phyloP scores from a whole-genome alignment of 2,329 filamentous ascomycete species.

The Calonectria fujianensis region DNA sequence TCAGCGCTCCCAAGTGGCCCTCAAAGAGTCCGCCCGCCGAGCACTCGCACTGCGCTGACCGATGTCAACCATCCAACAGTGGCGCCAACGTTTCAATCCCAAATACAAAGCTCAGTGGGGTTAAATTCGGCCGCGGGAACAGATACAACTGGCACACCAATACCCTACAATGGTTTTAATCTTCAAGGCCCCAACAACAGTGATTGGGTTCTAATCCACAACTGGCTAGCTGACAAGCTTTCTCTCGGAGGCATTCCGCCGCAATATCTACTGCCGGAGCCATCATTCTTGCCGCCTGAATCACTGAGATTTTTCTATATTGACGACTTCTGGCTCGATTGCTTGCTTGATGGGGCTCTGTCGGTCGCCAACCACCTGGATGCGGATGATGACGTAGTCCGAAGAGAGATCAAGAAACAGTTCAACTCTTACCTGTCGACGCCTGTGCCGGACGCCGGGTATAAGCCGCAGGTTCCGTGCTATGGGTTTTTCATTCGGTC shows the following conservation, averaged over 20 bases:
- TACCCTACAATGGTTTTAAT: neutral
- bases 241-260: neutral
- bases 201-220: neutral
- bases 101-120: neutral
- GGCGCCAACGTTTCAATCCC: neutral
- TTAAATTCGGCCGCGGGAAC: neutral
- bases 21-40: neutral
- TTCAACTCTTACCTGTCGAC: slow-evolving; percentile 2
- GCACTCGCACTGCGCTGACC: neutral
- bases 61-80: neutral
- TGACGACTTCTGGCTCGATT: slow-evolving; percentile 11
- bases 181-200: neutral
- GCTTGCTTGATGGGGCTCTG: neutral
- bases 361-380: slow-evolving; percentile 2
- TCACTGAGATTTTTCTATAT: neutral
- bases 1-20: neutral
- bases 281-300: neutral
- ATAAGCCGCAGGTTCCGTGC: neutral
- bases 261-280: neutral
- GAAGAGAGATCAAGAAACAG: neutral
- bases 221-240: slow-evolving; percentile 1
- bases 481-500: slow-evolving; percentile 11
- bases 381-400: neutral
- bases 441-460: neutral
- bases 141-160: neutral